A percentile compares a stretch with the other conserved stretches of the same genome.
phyloP scores from a whole-genome alignment of 192 early-diverging fungal genomes.

The Podila clonocystis region DNA sequence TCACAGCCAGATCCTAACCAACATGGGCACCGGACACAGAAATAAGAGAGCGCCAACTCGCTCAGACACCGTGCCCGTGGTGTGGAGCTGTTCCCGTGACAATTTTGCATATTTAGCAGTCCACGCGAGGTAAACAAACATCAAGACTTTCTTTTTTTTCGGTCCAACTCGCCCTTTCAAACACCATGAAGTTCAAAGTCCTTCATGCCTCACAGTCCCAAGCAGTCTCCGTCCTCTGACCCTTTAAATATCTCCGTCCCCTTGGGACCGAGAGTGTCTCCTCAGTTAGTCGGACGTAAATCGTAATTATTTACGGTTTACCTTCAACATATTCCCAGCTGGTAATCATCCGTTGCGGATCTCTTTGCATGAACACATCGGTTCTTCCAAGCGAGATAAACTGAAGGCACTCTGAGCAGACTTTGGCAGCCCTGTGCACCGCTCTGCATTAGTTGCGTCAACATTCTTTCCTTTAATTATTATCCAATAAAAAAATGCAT shows the following conservation, averaged over 20 bases:
- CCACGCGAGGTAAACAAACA: too few species aligned
- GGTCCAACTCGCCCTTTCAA: too few species aligned
- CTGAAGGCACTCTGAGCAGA: constrained; percentile 54
- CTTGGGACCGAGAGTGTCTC: constrained; percentile 12
- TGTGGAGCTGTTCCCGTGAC: too few species aligned
- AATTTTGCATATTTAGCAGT: too few species aligned
- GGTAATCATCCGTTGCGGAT: constrained; percentile 54
- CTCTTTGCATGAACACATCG: constrained; percentile 40
- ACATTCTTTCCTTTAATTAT: constrained; percentile 22
- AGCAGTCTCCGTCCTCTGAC: neutral
- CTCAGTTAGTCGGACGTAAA: constrained; percentile 55
- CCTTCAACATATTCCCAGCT: constrained; percentile 54
- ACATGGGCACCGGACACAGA: too few species aligned
- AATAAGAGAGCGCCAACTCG: too few species aligned
- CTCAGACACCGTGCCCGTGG: too few species aligned
- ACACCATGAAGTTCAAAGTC: neutral
- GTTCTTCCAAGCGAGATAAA: constrained; percentile 52
- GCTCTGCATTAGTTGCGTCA: constrained; percentile 53
- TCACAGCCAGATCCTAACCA: too few species aligned
- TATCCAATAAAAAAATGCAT: too few species aligned
- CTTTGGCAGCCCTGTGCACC: constrained; percentile 30
- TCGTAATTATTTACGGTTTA: constrained; percentile 46
- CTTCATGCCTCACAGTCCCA: neutral
- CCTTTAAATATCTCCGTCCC: constrained; percentile 13
- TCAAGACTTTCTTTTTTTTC: too few species aligned